Evolutionary conservation across 2,329 filamentous ascomycete genomes (phyloP).

Genomic region (Septoria petroselini): DNA sequence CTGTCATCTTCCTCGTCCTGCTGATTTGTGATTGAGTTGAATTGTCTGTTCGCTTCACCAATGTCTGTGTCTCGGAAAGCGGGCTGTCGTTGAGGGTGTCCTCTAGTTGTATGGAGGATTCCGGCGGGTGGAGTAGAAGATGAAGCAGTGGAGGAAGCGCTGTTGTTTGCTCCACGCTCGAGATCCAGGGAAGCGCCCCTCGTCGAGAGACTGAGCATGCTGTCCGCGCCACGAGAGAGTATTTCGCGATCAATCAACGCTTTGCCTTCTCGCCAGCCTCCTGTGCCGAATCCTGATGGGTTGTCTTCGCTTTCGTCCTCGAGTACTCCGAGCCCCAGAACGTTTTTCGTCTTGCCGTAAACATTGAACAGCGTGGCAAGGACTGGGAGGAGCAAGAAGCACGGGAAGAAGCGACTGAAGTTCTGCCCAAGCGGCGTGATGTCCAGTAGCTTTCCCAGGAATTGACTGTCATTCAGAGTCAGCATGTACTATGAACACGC

Average conservation of each 20-base stretch:
- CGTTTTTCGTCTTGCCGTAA: constrained; percentile 74
- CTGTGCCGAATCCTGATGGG: constrained; percentile 65
- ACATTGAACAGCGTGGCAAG: constrained; percentile 82
- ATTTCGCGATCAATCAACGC: constrained; percentile 84
- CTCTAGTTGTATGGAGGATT: neutral
- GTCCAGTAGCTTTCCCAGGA: constrained; percentile 79
- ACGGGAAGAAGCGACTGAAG: constrained; percentile 85
- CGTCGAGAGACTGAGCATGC: constrained; percentile 39
- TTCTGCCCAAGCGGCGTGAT: constrained; percentile 76
- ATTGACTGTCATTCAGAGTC: constrained; percentile 45
- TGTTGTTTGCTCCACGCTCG: constrained; percentile 23
- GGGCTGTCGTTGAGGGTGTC: constrained; percentile 8
- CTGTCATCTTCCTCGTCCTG: constrained; percentile 61
- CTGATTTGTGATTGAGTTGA: constrained; percentile 34
- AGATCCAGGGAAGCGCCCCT: constrained; percentile 32
- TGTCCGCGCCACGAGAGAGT: constrained; percentile 38
- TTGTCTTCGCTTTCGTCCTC: constrained; percentile 70
- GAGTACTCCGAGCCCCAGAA: constrained; percentile 75
- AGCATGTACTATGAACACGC: neutral
- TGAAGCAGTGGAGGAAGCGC: neutral
- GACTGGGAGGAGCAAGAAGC: constrained; percentile 82
- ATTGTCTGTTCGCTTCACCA: constrained; percentile 32
- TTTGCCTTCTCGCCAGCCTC: constrained; percentile 86
- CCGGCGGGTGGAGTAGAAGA: neutral
- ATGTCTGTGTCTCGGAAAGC: constrained; percentile 21